Percentiles rank a stretch among this genome's conserved stretches.
These are phyloP conservation scores for Saccharomycopsis sp. DNA, from an alignment of 805 yeast genomes.

Conservation along the genomic window DNA sequence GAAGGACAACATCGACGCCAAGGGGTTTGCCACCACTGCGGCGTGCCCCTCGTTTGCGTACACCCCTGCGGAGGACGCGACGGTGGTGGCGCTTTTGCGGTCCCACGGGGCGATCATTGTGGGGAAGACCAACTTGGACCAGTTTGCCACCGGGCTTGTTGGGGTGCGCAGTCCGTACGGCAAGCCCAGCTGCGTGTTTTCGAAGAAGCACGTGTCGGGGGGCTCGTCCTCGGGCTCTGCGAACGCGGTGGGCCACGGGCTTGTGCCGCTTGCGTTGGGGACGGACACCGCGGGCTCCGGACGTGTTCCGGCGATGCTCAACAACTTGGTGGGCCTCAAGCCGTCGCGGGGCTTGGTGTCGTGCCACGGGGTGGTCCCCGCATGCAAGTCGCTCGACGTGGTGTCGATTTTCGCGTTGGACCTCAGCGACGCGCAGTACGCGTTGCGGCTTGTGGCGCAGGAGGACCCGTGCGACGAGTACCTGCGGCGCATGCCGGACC, in stretches of 20 bases:
- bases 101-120: constrained; percentile 88
- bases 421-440: constrained; percentile 74
- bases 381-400: constrained; percentile 91
- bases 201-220: constrained; percentile 76
- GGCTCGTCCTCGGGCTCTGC: constrained; percentile 98
- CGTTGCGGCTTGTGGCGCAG: constrained; percentile 63
- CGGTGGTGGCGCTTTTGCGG: constrained; percentile 65
- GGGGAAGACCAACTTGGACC: constrained; percentile 94
- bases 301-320: constrained; percentile 92
- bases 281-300: constrained; percentile 99
- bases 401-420: constrained; percentile 79
- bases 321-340: constrained; percentile 86
- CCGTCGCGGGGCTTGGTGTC: constrained; percentile 89
- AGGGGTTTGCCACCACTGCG: constrained; percentile 80
- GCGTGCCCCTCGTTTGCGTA: constrained; percentile 87
- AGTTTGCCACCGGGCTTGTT: constrained; percentile 95
- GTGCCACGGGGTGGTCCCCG: constrained; percentile 91
- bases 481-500: constrained; percentile 66
- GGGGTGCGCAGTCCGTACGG: constrained; percentile 97
- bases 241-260: constrained; percentile 80
- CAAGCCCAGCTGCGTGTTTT: constrained; percentile 72
- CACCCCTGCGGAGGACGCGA: constrained; percentile 64
- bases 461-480: constrained; percentile 74
- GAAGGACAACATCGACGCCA: constrained; percentile 90
- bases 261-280: constrained; percentile 83